Evolutionary conservation across 2,329 filamentous ascomycete species (phyloP).

Genomic region (Fusarium kyushuense): DNA sequence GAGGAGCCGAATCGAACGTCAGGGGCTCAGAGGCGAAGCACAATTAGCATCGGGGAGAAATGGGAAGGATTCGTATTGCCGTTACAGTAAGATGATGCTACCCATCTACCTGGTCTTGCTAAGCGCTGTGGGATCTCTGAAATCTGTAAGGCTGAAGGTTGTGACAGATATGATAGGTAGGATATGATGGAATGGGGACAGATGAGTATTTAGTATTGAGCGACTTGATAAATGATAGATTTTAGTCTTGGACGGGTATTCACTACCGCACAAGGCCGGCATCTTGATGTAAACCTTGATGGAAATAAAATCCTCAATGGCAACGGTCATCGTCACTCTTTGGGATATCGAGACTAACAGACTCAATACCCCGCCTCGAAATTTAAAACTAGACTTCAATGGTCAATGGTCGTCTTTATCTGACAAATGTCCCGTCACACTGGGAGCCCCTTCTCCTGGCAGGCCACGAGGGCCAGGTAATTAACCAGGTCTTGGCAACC

Average conservation of each 20-base stretch:
- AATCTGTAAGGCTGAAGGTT: slow-evolving; percentile 5
- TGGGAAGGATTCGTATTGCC: slow-evolving; percentile 5
- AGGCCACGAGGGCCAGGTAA: slow-evolving; percentile 3
- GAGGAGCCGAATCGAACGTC: slow-evolving; percentile 21
- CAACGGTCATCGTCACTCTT: neutral
- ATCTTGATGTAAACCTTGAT: neutral
- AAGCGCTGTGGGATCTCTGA: slow-evolving; percentile 2
- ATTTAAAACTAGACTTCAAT: neutral
- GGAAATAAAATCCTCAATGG: neutral
- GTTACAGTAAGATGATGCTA: slow-evolving; percentile 1
- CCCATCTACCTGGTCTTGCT: slow-evolving; percentile 4
- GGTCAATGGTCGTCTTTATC: neutral
- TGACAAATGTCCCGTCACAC: slow-evolving; percentile 23
- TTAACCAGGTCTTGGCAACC: slow-evolving; percentile 16
- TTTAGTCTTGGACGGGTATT: neutral
- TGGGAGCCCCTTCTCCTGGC: slow-evolving; percentile 9
- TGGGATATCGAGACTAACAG: neutral
- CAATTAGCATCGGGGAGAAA: neutral
- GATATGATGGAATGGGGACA: neutral
- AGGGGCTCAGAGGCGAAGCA: slow-evolving; percentile 9
- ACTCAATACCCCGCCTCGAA: slow-evolving; percentile 27
- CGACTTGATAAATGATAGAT: neutral
- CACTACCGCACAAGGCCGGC: neutral
- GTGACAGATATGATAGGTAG: neutral
- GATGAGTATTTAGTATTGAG: neutral